These are phyloP conservation scores for Forsythia viridissima DNA, from an alignment of 257 asterid species.

Conservation along the genomic window DNA sequence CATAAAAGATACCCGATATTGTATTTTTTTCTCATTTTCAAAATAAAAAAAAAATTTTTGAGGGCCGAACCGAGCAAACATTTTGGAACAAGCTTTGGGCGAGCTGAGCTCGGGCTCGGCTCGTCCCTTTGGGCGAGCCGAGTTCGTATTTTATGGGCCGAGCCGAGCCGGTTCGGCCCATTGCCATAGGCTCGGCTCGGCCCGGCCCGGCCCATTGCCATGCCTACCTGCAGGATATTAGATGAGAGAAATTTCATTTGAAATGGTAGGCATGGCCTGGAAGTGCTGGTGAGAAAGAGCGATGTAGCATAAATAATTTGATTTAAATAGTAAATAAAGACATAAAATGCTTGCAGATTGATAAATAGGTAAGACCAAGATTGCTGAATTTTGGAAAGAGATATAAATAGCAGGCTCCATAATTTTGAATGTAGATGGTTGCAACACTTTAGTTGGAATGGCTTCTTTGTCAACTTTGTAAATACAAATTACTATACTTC, in stretches of 20 bases:
- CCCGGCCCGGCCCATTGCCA: no score
- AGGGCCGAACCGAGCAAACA: no score
- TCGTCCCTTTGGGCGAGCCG: no score
- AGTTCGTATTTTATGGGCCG: no score
- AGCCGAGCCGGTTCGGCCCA: no score
- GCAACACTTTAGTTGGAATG: neutral
- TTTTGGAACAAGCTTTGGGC: no score
- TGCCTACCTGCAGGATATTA: neutral
- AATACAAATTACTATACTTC: neutral
- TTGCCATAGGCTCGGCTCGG: no score
- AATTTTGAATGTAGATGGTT: neutral
- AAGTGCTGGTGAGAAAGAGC: neutral
- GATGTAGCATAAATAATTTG: neutral
- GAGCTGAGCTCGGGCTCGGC: no score
- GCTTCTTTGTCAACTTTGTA: neutral
- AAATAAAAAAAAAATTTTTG: no score
- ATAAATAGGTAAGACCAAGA: neutral
- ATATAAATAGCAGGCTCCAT: neutral
- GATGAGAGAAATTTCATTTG: neutral
- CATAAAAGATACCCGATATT: no score
- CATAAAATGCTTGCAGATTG: conserved; percentile 11
- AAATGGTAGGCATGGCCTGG: neutral
- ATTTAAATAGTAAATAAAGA: neutral
- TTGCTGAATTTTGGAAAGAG: neutral
- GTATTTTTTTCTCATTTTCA: no score